A percentile compares a stretch with the other conserved stretches of the same genome.
These are phyloP conservation scores for Pseudohalonectria lignicola DNA, from an alignment of 2,329 filamentous ascomycete species.

Conservation along the genomic window DNA sequence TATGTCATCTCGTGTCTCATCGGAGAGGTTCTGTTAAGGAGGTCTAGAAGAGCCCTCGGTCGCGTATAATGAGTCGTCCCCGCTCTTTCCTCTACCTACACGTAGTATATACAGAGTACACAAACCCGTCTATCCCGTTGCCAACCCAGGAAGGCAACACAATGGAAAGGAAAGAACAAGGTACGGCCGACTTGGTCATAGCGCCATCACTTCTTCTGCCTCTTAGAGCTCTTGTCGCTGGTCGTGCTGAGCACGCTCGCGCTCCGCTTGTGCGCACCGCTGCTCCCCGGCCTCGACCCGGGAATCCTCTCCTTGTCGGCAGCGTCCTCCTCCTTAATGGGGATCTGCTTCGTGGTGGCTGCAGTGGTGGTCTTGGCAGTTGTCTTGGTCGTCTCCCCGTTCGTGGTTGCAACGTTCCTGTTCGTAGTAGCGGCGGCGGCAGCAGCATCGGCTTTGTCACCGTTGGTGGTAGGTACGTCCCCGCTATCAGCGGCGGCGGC, in stretches of 20 bases:
- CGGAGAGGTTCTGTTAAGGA: no score
- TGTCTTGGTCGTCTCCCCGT: slow-evolving; percentile 1
- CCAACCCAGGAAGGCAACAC: no score
- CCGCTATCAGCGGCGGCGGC: not conserved
- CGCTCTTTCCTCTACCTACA: no score
- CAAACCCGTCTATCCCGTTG: no score
- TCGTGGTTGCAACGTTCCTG: slow-evolving; percentile 4
- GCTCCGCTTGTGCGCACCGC: slow-evolving; percentile 59
- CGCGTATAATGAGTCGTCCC: no score
- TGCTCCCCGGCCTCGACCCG: slow-evolving; percentile 22
- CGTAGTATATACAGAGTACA: no score
- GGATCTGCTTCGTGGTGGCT: not conserved
- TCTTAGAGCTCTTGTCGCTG: slow-evolving; percentile 53
- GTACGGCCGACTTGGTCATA: no score
- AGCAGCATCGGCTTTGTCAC: slow-evolving; percentile 9
- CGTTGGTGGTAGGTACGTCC: not conserved
- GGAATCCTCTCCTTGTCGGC: slow-evolving; percentile 16
- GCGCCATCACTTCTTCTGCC: slow-evolving; percentile 49
- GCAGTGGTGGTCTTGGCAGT: slow-evolving; percentile 7
- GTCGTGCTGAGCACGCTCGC: slow-evolving; percentile 66
- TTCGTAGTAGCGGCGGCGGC: slow-evolving; percentile 2
- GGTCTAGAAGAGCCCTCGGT: no score
- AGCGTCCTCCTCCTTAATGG: slow-evolving; percentile 13
- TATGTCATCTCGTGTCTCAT: no score
- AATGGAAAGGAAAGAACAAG: no score